A percentile compares a stretch with the other conserved stretches of the same genome.
Conservation (phyloP, 495 filamentous ascomycete species). For the Podospora pseudocomata region DNA sequence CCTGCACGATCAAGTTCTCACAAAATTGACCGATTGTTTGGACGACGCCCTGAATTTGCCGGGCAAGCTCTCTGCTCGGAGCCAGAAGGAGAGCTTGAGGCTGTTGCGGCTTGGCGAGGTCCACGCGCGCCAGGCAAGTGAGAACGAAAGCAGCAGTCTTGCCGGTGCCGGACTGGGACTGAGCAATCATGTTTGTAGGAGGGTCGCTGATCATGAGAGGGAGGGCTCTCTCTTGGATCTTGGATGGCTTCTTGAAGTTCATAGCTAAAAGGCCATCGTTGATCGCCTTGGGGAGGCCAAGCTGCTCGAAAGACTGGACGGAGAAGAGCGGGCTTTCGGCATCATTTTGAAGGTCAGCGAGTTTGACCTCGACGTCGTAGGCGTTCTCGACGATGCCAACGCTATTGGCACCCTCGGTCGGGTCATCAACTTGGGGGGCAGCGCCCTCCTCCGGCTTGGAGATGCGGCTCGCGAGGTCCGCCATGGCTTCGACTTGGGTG, state of each 20-base stretch:
- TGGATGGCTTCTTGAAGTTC: slow-evolving; percentile 92
- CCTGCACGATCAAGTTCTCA: slow-evolving; percentile 62
- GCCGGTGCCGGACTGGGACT: slow-evolving; percentile 97
- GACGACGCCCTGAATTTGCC: slow-evolving; percentile 86
- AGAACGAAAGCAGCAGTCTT: slow-evolving; percentile 97
- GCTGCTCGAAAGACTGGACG: slow-evolving; percentile 75
- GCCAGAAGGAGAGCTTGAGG: slow-evolving; percentile 90
- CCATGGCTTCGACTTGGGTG: slow-evolving; percentile 31
- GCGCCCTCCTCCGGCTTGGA: slow-evolving; percentile 39
- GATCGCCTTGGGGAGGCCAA: slow-evolving; percentile 61
- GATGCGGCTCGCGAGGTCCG: slow-evolving; percentile 62
- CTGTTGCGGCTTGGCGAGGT: slow-evolving; percentile 57
- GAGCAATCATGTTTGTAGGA: slow-evolving; percentile 87
- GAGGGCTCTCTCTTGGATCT: slow-evolving; percentile 91
- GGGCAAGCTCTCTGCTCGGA: slow-evolving; percentile 89
- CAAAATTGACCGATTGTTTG: slow-evolving; percentile 78
- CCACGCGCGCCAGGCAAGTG: slow-evolving; percentile 81
- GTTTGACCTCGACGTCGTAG: slow-evolving; percentile 82
- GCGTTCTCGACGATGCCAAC: slow-evolving; percentile 64
- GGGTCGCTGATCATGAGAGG: slow-evolving; percentile 81
- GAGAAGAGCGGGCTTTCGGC: slow-evolving; percentile 85
- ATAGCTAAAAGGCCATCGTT: slow-evolving; percentile 64
- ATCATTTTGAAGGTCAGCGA: slow-evolving; percentile 83
- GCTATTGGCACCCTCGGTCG: slow-evolving; percentile 36
- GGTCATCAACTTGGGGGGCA: slow-evolving; percentile 52